Conservation (phyloP, 2,329 filamentous ascomycete species). For the Exophiala phaeomuriformis region DNA sequence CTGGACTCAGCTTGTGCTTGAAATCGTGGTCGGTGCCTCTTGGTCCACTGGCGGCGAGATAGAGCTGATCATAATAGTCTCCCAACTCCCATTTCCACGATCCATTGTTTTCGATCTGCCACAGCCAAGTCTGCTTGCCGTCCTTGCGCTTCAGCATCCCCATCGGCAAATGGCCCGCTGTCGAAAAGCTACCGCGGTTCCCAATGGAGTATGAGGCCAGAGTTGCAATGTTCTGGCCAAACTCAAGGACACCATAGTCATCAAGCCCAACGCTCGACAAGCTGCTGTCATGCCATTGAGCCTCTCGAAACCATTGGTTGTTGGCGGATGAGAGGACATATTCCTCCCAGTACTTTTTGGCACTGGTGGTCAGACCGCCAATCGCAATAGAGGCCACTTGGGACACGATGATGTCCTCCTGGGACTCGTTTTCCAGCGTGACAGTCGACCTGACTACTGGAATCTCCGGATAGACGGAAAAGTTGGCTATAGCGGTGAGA, state of each 20-base stretch:
- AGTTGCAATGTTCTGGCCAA: conserved; percentile 23
- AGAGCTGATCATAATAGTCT: conserved; percentile 32
- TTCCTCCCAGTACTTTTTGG: conserved; percentile 25
- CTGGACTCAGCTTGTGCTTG: conserved; percentile 26
- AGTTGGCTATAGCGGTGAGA: background rate
- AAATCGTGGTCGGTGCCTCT: conserved; percentile 30
- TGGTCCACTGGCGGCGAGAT: conserved; percentile 30
- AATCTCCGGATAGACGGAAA: background rate
- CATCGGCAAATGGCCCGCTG: conserved; percentile 30
- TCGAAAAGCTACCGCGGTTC: conserved; percentile 31
- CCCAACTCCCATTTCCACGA: conserved; percentile 36
- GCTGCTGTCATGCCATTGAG: conserved; percentile 30
- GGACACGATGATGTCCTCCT: conserved; percentile 15
- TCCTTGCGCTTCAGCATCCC: conserved; percentile 27
- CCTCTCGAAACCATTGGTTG: conserved; percentile 34
- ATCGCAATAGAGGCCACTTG: conserved; percentile 28
- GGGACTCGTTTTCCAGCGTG: conserved; percentile 25
- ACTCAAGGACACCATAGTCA: conserved; percentile 25
- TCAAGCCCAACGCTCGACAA: conserved; percentile 31
- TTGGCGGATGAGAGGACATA: conserved; percentile 26
- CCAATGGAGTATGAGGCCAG: conserved; percentile 25
- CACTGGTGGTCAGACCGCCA: conserved; percentile 23
- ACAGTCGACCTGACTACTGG: background rate
- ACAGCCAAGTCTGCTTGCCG: conserved; percentile 30
- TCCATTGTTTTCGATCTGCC: conserved; percentile 35